A percentile compares a stretch with the other conserved stretches of the same genome.
phyloP scores from a whole-genome alignment of 2,329 filamentous ascomycete genomes.

The Paraphaeosphaeria minitans region DNA sequence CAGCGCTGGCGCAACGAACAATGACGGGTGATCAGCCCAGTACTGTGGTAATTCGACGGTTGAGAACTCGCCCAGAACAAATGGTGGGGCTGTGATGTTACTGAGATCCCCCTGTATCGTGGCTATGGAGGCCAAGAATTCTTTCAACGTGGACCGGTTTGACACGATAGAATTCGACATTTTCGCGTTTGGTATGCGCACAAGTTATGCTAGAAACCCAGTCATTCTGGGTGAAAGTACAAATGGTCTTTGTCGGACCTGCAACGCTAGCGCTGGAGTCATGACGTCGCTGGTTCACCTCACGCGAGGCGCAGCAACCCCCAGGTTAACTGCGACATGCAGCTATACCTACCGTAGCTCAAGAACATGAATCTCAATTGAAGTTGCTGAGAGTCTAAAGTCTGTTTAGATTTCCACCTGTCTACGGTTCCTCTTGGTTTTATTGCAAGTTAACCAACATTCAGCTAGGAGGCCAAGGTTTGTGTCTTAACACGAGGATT shows the following conservation, averaged over 20 bases:
- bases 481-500: no score
- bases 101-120: conserved; percentile 54
- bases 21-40: conserved; percentile 52
- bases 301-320: not conserved
- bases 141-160: conserved; percentile 39
- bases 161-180: conserved; percentile 31
- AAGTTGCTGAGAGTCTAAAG: no score
- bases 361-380: no score
- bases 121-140: conserved; percentile 48
- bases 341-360: no score
- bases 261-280: conserved; percentile 11
- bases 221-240: not conserved
- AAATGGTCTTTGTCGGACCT: not conserved
- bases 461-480: no score
- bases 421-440: no score
- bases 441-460: no score
- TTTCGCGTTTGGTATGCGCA: not conserved
- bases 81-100: conserved; percentile 55
- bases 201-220: not conserved
- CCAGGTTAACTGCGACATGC: not conserved
- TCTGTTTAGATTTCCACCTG: no score
- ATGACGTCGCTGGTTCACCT: conserved; percentile 10
- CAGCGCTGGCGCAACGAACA: conserved; percentile 53
- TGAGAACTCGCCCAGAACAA: conserved; percentile 52
- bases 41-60: conserved; percentile 55